Conservation (phyloP, 768 basidiomycete genomes). For the Kwoniella sp. region DNA sequence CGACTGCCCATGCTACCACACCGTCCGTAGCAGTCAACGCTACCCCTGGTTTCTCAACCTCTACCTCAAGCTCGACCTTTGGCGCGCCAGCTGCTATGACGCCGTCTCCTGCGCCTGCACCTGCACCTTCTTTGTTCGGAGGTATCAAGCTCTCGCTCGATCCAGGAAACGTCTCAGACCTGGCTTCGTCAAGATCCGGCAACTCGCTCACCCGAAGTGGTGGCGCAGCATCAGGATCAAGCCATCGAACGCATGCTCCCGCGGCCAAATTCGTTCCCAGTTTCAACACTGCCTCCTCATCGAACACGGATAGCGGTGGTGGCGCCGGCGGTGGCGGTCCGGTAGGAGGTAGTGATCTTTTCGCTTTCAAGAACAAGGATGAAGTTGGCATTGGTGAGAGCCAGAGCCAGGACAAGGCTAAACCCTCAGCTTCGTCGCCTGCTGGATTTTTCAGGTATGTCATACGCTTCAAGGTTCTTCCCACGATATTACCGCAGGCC, state of each 20-base stretch:
- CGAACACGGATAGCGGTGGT: neutral
- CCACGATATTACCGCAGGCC: no score
- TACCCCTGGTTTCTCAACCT: slow-evolving; percentile 1
- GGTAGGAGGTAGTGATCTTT: slow-evolving; percentile 6
- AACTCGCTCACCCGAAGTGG: slow-evolving; percentile 1
- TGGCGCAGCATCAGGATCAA: neutral
- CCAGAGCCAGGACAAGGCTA: neutral
- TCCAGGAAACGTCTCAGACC: slow-evolving; percentile 18
- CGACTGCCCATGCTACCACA: neutral
- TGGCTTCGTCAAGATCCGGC: slow-evolving; percentile 11
- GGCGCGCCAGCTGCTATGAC: neutral
- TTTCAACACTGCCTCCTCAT: neutral
- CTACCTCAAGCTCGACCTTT: neutral
- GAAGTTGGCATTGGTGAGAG: neutral
- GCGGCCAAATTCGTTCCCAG: slow-evolving; percentile 25
- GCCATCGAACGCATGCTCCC: slow-evolving; percentile 20
- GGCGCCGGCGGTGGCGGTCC: neutral
- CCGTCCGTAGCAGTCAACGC: neutral
- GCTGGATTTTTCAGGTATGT: slow-evolving; percentile 37
- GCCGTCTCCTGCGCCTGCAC: neutral
- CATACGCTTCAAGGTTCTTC: neutral
- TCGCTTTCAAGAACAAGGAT: slow-evolving; percentile 8
- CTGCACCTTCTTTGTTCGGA: slow-evolving; percentile 11
- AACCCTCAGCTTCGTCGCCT: slow-evolving; percentile 2
- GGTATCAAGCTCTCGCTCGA: slow-evolving; percentile 26